Evolutionary conservation across 1,139 yeast species (phyloP).

Genomic region (Yamadazyma dushanensis): DNA sequence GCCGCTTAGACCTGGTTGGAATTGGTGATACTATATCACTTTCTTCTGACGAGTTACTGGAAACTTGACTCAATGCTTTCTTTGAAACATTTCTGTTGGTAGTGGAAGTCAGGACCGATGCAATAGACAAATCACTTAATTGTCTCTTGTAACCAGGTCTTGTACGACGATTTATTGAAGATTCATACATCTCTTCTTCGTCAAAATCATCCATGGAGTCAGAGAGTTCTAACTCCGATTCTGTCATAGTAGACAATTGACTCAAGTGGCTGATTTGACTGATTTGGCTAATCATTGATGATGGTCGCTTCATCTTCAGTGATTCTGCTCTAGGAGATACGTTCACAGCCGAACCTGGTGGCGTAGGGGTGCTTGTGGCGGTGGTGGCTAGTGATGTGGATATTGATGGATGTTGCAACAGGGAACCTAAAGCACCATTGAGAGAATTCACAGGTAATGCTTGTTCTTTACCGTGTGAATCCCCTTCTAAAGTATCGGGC

Average conservation of each 20-base stretch:
- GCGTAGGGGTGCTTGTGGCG: constrained; percentile 2
- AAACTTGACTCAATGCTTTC: constrained; percentile 30
- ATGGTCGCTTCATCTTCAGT: constrained; percentile 45
- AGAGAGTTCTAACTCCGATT: constrained; percentile 45
- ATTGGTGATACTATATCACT: constrained; percentile 21
- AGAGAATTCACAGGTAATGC: not conserved
- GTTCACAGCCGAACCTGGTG: constrained; percentile 1
- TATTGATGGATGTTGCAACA: not conserved
- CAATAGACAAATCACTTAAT: constrained; percentile 38
- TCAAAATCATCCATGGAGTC: constrained; percentile 47
- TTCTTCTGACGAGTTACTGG: constrained; percentile 43
- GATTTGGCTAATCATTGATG: constrained; percentile 65
- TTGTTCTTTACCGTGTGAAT: too few species aligned
- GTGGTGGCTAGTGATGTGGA: not conserved
- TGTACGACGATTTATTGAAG: constrained; percentile 13
- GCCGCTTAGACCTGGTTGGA: constrained; percentile 1
- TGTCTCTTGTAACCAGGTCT: constrained; percentile 38
- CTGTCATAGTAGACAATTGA: constrained; percentile 55
- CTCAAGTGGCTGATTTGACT: constrained; percentile 57
- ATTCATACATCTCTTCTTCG: constrained; percentile 28
- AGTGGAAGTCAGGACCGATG: constrained; percentile 32
- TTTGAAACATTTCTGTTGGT: not conserved
- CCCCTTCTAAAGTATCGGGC: too few species aligned
- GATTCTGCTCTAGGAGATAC: constrained; percentile 3
- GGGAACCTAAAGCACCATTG: too few species aligned